Conservation (phyloP, 331 rosid species). For the Stylosanthes scabra region DNA sequence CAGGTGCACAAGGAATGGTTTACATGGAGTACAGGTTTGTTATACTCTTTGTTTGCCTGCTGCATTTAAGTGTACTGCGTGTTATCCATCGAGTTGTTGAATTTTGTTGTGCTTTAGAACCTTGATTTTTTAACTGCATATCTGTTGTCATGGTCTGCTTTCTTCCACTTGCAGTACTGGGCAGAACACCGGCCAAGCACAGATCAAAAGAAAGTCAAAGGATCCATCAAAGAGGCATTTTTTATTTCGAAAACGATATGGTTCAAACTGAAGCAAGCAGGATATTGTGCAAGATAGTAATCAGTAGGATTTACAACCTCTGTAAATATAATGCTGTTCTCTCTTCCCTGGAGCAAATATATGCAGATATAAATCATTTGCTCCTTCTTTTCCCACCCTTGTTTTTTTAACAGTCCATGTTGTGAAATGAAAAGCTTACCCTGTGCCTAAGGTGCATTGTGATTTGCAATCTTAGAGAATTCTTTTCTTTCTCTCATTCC, state of each 20-base stretch:
- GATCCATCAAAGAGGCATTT: conserved; percentile 88
- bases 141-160: conserved; percentile 24
- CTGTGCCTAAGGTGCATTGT: too few species aligned
- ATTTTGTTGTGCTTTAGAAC: conserved; percentile 27
- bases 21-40: conserved; percentile 96
- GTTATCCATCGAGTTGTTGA: conserved; percentile 17
- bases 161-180: conserved; percentile 64
- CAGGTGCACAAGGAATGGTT: conserved; percentile 92
- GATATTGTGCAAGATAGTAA: conserved; percentile 1
- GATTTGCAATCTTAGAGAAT: not conserved
- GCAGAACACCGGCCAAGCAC: conserved; percentile 60
- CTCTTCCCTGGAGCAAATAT: not conserved
- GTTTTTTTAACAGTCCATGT: not conserved
- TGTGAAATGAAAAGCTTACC: not conserved
- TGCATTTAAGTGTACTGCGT: not conserved
- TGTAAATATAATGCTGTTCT: conserved; percentile 3
- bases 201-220: conserved; percentile 86
- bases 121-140: conserved; percentile 2
- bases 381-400: not conserved
- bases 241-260: conserved; percentile 68
- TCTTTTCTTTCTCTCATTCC: too few species aligned
- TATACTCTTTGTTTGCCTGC: conserved; percentile 18
- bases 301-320: conserved; percentile 13
- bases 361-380: conserved; percentile 7
- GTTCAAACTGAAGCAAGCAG: conserved; percentile 36